These are phyloP conservation scores for Boechera divaricarpa DNA, from an alignment of 345 rosid species.

Conservation along the genomic window DNA sequence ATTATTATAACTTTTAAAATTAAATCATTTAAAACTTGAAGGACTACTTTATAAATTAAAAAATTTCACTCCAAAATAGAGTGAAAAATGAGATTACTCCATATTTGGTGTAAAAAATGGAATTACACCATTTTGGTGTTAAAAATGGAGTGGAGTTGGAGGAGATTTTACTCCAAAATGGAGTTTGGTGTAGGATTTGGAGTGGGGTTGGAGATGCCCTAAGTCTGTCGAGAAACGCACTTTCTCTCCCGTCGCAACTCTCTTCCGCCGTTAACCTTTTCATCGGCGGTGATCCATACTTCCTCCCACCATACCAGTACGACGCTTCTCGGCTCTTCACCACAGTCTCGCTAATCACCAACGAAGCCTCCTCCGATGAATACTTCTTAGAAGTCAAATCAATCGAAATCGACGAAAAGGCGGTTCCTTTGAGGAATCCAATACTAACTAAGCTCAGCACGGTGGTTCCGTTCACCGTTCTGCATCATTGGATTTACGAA, in stretches of 20 bases:
- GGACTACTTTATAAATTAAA: too few relatives aligned
- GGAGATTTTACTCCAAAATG: too few relatives aligned
- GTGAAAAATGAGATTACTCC: too few relatives aligned
- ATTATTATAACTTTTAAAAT: too few relatives aligned
- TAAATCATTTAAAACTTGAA: too few relatives aligned
- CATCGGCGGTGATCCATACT: conserved; percentile 48
- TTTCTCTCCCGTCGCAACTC: conserved; percentile 41
- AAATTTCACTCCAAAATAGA: too few relatives aligned
- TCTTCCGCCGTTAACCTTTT: conserved; percentile 23
- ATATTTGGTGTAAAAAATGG: too few relatives aligned
- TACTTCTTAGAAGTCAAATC: conserved; percentile 45
- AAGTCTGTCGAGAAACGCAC: conserved; percentile 44
- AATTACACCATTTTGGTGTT: too few relatives aligned
- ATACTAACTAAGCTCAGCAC: conserved; percentile 54
- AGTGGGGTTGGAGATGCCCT: too few relatives aligned
- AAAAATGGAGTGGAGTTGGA: too few relatives aligned
- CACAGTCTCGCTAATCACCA: conserved; percentile 39
- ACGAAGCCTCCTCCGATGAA: conserved; percentile 38
- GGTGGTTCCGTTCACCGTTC: conserved; percentile 42
- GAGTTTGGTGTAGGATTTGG: too few relatives aligned
- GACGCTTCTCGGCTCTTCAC: conserved; percentile 38
- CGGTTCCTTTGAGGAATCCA: conserved; percentile 37
- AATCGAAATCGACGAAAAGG: conserved; percentile 44
- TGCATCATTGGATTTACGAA: conserved; percentile 52
- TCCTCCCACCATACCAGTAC: conserved; percentile 25